These are phyloP conservation scores for Exophiala oligosperma DNA, from an alignment of 2,329 filamentous ascomycete genomes.

Conservation along the genomic window DNA sequence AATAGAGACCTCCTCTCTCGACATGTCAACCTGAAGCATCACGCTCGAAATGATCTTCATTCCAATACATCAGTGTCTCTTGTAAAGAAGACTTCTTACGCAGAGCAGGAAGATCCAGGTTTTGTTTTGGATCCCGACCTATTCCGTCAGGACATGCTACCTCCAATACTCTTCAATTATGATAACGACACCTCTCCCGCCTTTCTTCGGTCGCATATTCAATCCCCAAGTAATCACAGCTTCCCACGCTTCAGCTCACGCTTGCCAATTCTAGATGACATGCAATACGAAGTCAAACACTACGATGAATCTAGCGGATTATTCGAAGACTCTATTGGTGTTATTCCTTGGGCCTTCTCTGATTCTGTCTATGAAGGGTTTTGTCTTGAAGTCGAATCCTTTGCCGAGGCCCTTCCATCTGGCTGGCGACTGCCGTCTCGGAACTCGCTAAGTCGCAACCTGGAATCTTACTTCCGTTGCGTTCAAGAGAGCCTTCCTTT, in stretches of 20 bases:
- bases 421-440: slow-evolving; percentile 67
- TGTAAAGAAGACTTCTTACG: too few species aligned
- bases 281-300: neutral
- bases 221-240: neutral
- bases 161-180: slow-evolving; percentile 50
- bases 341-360: slow-evolving; percentile 10
- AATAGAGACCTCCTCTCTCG: slow-evolving; percentile 26
- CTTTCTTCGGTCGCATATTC: slow-evolving; percentile 36
- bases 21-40: slow-evolving; percentile 19
- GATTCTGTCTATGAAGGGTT: slow-evolving; percentile 9
- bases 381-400: slow-evolving; percentile 2
- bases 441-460: slow-evolving; percentile 66
- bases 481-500: slow-evolving; percentile 64
- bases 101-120: neutral
- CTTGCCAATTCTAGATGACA: neutral
- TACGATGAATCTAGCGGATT: slow-evolving; percentile 6
- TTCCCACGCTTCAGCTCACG: slow-evolving; percentile 10
- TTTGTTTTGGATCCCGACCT: slow-evolving; percentile 30
- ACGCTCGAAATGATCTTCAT: neutral
- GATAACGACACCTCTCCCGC: slow-evolving; percentile 60
- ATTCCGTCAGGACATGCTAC: slow-evolving; percentile 51
- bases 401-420: neutral
- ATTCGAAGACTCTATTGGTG: neutral
- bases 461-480: slow-evolving; percentile 69
- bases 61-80: neutral